These are phyloP conservation scores for Rhododendron molle DNA, from an alignment of 148 eudicot species.

Conservation along the genomic window DNA sequence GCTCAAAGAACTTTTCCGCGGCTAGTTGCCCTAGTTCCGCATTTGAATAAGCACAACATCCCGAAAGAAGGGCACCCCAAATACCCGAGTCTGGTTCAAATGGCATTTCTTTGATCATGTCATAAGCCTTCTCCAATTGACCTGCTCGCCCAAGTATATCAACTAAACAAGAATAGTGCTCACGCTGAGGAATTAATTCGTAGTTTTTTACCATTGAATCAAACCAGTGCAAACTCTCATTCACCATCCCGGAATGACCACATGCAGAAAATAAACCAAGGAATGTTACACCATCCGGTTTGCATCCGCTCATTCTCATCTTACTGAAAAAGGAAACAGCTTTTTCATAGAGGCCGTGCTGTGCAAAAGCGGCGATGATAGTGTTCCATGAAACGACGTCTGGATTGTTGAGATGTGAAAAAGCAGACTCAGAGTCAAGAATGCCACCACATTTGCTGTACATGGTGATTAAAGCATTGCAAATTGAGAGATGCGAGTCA, in stretches of 20 bases:
- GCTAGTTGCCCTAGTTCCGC: conserved; percentile 36
- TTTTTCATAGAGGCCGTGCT: conserved; percentile 34
- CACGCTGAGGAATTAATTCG: conserved; percentile 20
- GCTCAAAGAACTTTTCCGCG: conserved; percentile 27
- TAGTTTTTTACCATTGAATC: conserved; percentile 31
- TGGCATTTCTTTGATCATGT: conserved; percentile 35
- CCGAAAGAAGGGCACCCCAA: conserved; percentile 54
- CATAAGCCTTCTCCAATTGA: conserved; percentile 33
- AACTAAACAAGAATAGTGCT: conserved; percentile 51
- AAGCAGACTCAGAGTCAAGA: conserved; percentile 29
- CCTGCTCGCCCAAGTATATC: conserved; percentile 43
- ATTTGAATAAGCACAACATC: conserved; percentile 31
- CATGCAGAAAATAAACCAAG: conserved; percentile 32
- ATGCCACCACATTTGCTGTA: conserved; percentile 42
- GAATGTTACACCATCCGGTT: conserved; percentile 39
- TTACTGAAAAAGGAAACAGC: conserved; percentile 25
- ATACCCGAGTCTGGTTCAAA: conserved; percentile 30
- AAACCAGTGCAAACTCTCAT: conserved; percentile 37
- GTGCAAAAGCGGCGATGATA: conserved; percentile 40
- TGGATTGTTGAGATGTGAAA: conserved; percentile 26
- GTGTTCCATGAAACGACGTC: conserved; percentile 47
- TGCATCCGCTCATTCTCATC: conserved; percentile 21
- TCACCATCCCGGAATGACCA: conserved; percentile 32
- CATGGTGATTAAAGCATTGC: conserved; percentile 36
- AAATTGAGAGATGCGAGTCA: conserved; percentile 20